These are phyloP conservation scores for Ganoderma resinaceum DNA, from an alignment of 1,284 basidiomycete species.

Conservation along the genomic window DNA sequence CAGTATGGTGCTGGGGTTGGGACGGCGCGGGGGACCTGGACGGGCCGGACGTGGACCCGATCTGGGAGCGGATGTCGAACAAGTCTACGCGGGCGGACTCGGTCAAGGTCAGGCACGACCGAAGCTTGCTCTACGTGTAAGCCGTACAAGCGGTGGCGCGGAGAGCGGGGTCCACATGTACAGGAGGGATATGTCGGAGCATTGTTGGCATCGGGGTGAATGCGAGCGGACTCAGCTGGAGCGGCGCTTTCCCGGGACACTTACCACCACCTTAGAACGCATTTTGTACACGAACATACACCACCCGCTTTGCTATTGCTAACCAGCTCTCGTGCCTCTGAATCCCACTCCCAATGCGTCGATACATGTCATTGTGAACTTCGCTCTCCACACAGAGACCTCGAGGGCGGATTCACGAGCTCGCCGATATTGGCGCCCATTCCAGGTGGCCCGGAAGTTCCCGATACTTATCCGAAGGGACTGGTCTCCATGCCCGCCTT, in stretches of 20 bases:
- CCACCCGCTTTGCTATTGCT: slow-evolving; percentile 20
- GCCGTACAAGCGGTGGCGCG: background rate
- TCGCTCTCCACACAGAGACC: too few species aligned
- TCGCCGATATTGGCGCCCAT: background rate
- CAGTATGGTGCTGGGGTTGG: slow-evolving; percentile 99
- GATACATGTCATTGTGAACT: background rate
- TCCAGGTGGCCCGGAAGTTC: background rate
- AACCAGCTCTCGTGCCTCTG: slow-evolving; percentile 11
- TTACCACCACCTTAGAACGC: slow-evolving; percentile 20
- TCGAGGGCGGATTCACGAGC: too few species aligned
- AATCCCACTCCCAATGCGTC: background rate
- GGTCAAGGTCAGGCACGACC: slow-evolving; percentile 80
- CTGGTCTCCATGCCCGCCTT: background rate
- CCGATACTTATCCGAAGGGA: background rate
- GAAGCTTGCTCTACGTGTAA: slow-evolving; percentile 46
- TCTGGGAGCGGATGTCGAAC: slow-evolving; percentile 89
- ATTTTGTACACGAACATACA: slow-evolving; percentile 25
- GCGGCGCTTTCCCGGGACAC: background rate
- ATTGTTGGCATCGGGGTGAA: background rate
- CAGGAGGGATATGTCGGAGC: background rate
- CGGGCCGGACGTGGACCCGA: slow-evolving; percentile 93
- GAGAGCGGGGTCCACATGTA: background rate
- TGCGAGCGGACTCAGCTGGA: background rate
- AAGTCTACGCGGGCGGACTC: slow-evolving; percentile 65
- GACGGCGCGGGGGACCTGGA: slow-evolving; percentile 96